A percentile compares a stretch with the other conserved stretches of the same genome.
Conservation (phyloP, 352 stramenopile species). For the Pythium apleroticum region DNA sequence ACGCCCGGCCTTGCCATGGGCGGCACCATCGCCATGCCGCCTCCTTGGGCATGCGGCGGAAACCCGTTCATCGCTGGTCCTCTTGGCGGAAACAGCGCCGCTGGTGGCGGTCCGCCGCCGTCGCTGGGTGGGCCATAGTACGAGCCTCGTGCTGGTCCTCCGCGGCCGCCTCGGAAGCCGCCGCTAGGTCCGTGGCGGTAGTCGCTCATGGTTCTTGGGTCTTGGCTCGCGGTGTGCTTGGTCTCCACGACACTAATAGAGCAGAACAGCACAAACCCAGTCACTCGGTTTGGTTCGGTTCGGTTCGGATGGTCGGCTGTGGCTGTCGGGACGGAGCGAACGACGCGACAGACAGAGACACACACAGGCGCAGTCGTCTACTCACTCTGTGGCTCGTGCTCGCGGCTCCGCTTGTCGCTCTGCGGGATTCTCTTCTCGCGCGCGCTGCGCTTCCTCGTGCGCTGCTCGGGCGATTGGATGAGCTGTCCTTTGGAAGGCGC, state of each 20-base stretch:
- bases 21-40: conserved; percentile 25
- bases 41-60: conserved; percentile 16
- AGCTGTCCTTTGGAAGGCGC: conserved; percentile 16
- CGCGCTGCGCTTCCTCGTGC: neutral
- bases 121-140: conserved; percentile 3
- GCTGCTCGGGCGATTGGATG: conserved; percentile 5
- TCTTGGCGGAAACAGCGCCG: conserved; percentile 12
- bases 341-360: conserved; percentile 13
- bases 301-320: neutral
- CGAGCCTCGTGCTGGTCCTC: conserved; percentile 1
- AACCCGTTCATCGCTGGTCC: conserved; percentile 19
- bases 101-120: conserved; percentile 5
- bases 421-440: neutral
- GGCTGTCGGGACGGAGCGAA: neutral
- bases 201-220: conserved; percentile 1
- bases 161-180: neutral
- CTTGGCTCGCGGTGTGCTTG: conserved; percentile 1
- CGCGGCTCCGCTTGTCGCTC: neutral
- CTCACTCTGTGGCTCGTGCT: conserved; percentile 22
- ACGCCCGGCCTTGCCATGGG: conserved; percentile 15
- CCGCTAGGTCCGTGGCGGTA: conserved; percentile 1
- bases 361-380: conserved; percentile 18
- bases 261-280: conserved; percentile 26
- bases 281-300: conserved; percentile 23
- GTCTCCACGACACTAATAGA: conserved; percentile 19